phyloP scores from a whole-genome alignment of 1,284 basidiomycete species.

The Stygiomarasmius scandens region DNA sequence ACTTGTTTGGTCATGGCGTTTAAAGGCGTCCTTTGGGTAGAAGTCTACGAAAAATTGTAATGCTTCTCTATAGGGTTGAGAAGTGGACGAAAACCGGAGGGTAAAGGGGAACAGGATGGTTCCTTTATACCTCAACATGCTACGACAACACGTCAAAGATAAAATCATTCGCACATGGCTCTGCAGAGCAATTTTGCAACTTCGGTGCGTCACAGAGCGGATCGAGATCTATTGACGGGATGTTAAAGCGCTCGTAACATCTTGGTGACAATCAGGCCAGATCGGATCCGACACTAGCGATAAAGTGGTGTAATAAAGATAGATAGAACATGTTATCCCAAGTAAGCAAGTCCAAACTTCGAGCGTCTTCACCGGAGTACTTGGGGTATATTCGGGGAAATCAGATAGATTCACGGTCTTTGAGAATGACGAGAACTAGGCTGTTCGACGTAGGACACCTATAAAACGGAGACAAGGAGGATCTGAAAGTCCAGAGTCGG shows the following conservation, averaged over 20 bases:
- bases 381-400: not conserved
- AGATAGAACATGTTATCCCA: not conserved
- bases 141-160: not conserved
- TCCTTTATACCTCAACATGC: not conserved
- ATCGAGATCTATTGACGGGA: not conserved
- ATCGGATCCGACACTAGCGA: not conserved
- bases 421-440: not conserved
- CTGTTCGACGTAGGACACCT: not conserved
- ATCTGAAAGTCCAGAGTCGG: not conserved
- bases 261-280: not conserved
- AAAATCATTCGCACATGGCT: not conserved
- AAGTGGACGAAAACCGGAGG: not conserved
- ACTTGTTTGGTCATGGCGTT: constrained; percentile 20
- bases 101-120: not conserved
- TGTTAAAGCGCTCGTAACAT: not conserved
- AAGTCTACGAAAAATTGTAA: not conserved
- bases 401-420: not conserved
- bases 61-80: not conserved
- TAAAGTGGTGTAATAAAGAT: not conserved
- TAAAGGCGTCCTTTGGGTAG: constrained; percentile 2
- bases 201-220: not conserved
- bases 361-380: not conserved
- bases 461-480: not conserved
- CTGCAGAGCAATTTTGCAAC: no score
- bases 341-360: not conserved